phyloP scores from a whole-genome alignment of 2,329 filamentous ascomycete species.

The Chrysoporthe cubensis region DNA sequence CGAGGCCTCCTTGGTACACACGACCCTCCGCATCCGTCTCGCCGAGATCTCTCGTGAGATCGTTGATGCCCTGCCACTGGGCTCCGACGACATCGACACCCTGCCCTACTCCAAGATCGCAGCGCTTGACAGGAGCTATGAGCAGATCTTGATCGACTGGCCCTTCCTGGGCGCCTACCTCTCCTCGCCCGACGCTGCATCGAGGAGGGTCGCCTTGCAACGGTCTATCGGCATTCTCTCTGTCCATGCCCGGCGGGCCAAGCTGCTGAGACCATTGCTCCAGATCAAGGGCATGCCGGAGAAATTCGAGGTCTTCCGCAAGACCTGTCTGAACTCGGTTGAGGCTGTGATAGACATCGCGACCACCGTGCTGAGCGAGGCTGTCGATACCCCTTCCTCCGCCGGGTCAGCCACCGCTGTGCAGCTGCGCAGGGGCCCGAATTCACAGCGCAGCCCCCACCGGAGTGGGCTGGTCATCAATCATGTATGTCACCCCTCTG shows the following conservation, averaged over 20 bases:
- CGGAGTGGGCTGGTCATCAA: conserved; percentile 23
- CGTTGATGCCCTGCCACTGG: conserved; percentile 29
- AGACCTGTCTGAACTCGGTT: conserved; percentile 20
- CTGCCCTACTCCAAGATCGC: conserved; percentile 31
- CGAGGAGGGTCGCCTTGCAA: conserved; percentile 14
- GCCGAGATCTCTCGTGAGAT: conserved; percentile 32
- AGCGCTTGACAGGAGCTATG: conserved; percentile 33
- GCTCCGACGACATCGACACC: conserved; percentile 28
- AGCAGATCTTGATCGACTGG: conserved; percentile 27
- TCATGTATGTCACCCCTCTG: conserved; percentile 6
- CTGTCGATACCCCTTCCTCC: conserved; percentile 12
- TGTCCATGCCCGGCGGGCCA: conserved; percentile 20
- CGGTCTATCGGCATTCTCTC: conserved; percentile 15
- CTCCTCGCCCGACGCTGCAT: not conserved
- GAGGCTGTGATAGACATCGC: conserved; percentile 23
- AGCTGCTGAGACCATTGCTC: conserved; percentile 22
- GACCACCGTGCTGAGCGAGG: conserved; percentile 15
- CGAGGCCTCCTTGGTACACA: conserved; percentile 6
- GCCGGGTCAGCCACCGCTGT: not conserved
- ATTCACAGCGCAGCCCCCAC: conserved; percentile 14
- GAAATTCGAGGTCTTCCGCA: conserved; percentile 19
- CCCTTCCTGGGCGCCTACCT: conserved; percentile 21
- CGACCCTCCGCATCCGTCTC: conserved; percentile 30
- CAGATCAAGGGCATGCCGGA: conserved; percentile 19
- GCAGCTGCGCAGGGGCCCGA: not conserved